phyloP scores from a whole-genome alignment of 495 filamentous ascomycete species.

The Penicillium parvum region DNA sequence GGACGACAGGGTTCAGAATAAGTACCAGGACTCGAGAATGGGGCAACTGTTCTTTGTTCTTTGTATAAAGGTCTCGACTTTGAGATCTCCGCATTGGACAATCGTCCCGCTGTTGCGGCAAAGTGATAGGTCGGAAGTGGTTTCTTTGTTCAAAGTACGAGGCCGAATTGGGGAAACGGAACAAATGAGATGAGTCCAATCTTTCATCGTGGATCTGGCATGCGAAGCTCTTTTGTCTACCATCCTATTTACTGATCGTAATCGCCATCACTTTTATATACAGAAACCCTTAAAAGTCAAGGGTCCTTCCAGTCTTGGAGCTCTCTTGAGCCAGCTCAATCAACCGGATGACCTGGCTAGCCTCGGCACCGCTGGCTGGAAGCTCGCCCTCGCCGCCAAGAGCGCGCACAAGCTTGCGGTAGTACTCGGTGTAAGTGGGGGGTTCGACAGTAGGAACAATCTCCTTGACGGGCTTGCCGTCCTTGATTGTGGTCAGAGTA shows the following conservation, averaged over 20 bases:
- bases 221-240: constrained; percentile 4
- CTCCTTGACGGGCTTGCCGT: constrained; percentile 39
- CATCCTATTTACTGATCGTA: constrained; percentile 11
- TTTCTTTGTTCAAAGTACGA: background rate
- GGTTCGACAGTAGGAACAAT: constrained; percentile 59
- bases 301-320: constrained; percentile 57
- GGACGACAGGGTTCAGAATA: no score
- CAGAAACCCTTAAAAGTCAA: constrained; percentile 40
- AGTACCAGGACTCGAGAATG: no score
- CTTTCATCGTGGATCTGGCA: background rate
- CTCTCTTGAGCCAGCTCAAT: constrained; percentile 71
- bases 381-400: constrained; percentile 58
- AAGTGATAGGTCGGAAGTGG: no score
- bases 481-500: constrained; percentile 42
- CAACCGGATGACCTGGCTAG: constrained; percentile 65
- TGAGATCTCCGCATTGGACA: no score
- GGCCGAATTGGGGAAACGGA: background rate
- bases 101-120: no score
- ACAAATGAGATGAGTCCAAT: background rate
- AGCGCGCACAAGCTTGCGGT: constrained; percentile 63
- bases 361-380: constrained; percentile 68
- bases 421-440: constrained; percentile 69
- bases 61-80: no score
- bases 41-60: no score
- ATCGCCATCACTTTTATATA: constrained; percentile 15